phyloP scores from a whole-genome alignment of 306 rosid species.

The Vicia sativa region DNA sequence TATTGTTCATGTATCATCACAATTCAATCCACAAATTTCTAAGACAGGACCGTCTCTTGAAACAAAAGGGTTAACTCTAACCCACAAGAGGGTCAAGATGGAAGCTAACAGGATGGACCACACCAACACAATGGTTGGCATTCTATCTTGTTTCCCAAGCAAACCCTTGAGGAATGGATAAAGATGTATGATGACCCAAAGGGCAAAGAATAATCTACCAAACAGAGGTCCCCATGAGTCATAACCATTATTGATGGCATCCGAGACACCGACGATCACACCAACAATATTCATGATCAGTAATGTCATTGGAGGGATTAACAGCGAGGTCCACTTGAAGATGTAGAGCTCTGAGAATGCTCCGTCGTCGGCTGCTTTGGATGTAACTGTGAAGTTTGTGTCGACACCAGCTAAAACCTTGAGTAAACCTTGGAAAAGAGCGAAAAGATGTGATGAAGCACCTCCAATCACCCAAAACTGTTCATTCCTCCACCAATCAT shows the following conservation, averaged over 20 bases:
- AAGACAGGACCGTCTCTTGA: slow-evolving; percentile 78
- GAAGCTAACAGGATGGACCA: slow-evolving; percentile 94
- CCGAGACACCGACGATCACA: slow-evolving; percentile 82
- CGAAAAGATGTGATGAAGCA: slow-evolving; percentile 88
- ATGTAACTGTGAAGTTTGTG: slow-evolving; percentile 94
- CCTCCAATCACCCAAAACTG: slow-evolving; percentile 99
- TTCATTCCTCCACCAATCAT: slow-evolving; percentile 99
- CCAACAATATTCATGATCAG: slow-evolving; percentile 83
- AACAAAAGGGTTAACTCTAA: slow-evolving; percentile 84
- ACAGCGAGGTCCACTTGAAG: slow-evolving; percentile 92
- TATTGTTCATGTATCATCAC: slow-evolving; percentile 63
- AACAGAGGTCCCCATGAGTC: slow-evolving; percentile 98
- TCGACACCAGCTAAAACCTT: slow-evolving; percentile 92
- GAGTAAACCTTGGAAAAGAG: slow-evolving; percentile 87
- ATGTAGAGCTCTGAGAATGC: slow-evolving; percentile 87
- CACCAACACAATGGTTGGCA: slow-evolving; percentile 90
- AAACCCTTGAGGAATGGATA: slow-evolving; percentile 96
- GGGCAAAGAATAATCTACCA: slow-evolving; percentile 91
- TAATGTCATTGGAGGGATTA: slow-evolving; percentile 80
- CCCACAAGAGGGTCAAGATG: slow-evolving; percentile 91
- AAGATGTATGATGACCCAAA: slow-evolving; percentile 90
- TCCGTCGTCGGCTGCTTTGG: slow-evolving; percentile 96
- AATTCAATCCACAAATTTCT: slow-evolving; percentile 86
- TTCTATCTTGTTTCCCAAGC: slow-evolving; percentile 77
- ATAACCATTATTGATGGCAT: slow-evolving; percentile 93